Evolutionary conservation across 805 yeast species (phyloP).

Genomic region (Vanderwaltozyma verrucispora): DNA sequence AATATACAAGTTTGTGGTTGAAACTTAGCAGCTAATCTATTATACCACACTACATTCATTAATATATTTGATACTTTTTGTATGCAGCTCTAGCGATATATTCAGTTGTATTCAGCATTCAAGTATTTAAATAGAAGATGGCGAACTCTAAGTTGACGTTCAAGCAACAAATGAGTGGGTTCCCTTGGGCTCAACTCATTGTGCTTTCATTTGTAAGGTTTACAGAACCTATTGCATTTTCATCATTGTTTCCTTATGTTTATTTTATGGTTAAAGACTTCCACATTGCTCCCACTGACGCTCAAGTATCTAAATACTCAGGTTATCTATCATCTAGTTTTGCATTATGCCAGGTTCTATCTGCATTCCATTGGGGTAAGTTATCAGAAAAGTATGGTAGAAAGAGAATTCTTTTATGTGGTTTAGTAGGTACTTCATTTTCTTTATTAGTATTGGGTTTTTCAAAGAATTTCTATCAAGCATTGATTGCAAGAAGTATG

Average conservation of each 20-base stretch:
- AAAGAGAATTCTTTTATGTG: conserved; percentile 41
- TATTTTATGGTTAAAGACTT: conserved; percentile 55
- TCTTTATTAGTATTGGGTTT: conserved; percentile 45
- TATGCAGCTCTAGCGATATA: no score
- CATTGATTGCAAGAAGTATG: conserved; percentile 41
- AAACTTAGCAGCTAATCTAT: no score
- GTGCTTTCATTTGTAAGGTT: conserved; percentile 39
- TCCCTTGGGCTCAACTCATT: conserved; percentile 42
- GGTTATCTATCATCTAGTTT: conserved; percentile 55
- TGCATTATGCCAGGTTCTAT: conserved; percentile 49
- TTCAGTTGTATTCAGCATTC: no score
- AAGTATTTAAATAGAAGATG: no score
- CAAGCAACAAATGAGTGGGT: conserved; percentile 43
- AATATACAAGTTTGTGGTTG: no score
- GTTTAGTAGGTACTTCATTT: conserved; percentile 42
- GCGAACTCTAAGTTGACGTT: conserved; percentile 24
- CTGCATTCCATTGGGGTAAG: conserved; percentile 52
- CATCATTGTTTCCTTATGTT: conserved; percentile 53
- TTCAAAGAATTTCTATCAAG: conserved; percentile 40
- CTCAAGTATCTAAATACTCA: conserved; percentile 48
- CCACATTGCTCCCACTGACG: conserved; percentile 38
- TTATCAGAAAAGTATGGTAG: conserved; percentile 47
- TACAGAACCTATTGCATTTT: conserved; percentile 54
- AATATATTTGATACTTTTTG: no score
- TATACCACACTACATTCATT: no score